Conservation (phyloP, 306 rosid species). For the Pyrus bretschneideri region DNA sequence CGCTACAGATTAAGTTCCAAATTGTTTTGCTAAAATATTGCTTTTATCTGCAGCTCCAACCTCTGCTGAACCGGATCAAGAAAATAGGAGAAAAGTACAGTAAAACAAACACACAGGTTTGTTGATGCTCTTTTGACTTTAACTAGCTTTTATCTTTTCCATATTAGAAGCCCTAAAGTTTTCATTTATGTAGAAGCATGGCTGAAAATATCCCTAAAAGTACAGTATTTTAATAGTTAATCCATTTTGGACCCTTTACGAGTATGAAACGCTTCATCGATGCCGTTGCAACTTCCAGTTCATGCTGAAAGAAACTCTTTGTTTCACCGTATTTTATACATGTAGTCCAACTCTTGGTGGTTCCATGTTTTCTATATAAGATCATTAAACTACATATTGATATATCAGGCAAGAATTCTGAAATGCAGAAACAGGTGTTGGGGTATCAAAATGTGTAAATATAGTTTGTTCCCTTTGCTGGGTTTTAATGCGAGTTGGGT, state of each 20-base stretch:
- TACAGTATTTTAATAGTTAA: neutral
- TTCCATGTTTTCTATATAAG: neutral
- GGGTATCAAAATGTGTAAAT: neutral
- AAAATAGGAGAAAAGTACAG: slow-evolving; percentile 60
- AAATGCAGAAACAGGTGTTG: neutral
- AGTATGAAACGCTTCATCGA: neutral
- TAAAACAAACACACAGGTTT: slow-evolving; percentile 71
- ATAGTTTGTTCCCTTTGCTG: neutral
- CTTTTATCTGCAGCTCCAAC: slow-evolving; percentile 66
- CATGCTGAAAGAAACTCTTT: neutral
- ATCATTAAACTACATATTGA: neutral
- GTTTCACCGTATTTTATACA: neutral
- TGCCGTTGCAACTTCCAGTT: neutral
- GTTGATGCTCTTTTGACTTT: slow-evolving; percentile 1
- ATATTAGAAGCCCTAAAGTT: neutral
- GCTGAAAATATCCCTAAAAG: neutral
- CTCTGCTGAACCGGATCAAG: slow-evolving; percentile 56
- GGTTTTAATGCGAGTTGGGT: neutral
- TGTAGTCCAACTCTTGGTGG: neutral
- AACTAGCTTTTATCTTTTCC: neutral
- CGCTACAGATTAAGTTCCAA: slow-evolving; percentile 1
- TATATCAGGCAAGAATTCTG: neutral
- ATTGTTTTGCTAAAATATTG: slow-evolving; percentile 17
- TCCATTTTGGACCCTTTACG: neutral
- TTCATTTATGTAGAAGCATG: neutral